Conservation (phyloP, 2,329 filamentous ascomycete genomes). For the Ceratocystis cubensis region DNA sequence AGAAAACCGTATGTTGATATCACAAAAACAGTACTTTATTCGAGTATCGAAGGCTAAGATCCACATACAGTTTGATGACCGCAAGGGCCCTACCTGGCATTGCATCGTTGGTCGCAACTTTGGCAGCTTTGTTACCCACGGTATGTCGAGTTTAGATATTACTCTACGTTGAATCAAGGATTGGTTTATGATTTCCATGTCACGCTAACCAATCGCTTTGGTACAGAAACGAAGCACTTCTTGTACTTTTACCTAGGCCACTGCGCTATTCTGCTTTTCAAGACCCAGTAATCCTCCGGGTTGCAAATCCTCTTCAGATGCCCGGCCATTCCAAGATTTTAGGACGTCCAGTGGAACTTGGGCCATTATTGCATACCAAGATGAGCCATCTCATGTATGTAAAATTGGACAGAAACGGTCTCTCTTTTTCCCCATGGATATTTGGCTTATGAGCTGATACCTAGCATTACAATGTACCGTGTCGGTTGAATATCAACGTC, state of each 20-base stretch:
- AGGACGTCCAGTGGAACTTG: neutral
- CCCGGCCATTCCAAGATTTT: neutral
- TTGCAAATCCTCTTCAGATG: neutral
- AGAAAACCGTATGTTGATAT: constrained; percentile 58
- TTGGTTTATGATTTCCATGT: neutral
- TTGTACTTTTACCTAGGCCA: constrained; percentile 99
- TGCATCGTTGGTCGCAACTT: constrained; percentile 98
- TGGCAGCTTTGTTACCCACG: constrained; percentile 96
- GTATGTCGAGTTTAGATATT: constrained; percentile 39
- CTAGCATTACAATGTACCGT: no score
- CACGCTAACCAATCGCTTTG: neutral
- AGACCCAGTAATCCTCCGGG: constrained; percentile 64
- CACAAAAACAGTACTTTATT: neutral
- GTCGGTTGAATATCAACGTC: no score
- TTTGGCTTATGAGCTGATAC: no score
- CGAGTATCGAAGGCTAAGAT: neutral
- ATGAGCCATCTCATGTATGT: no score
- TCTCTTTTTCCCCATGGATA: no score
- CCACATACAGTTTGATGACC: constrained; percentile 67
- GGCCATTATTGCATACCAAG: no score
- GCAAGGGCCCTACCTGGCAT: constrained; percentile 97
- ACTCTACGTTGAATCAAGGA: neutral
- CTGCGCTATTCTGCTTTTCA: constrained; percentile 96
- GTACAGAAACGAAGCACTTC: constrained; percentile 92
- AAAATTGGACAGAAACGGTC: no score